These are phyloP conservation scores for Aspergillus sp. DNA, from an alignment of 2,329 filamentous ascomycete species.

Conservation along the genomic window DNA sequence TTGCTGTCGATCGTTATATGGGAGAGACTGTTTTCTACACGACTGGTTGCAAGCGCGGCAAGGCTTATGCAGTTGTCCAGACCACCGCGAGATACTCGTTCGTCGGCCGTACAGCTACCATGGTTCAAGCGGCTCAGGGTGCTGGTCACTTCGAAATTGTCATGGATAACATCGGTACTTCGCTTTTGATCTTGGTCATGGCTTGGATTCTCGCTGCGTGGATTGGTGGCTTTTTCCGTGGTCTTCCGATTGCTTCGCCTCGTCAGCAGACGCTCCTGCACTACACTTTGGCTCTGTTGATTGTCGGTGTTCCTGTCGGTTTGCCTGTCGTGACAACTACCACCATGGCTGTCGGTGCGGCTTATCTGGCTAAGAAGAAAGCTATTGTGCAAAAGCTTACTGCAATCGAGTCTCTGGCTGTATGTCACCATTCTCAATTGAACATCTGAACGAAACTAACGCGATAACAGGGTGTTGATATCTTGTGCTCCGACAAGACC, in stretches of 20 bases:
- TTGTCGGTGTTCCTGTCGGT: slow-evolving; percentile 76
- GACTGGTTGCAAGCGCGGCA: slow-evolving; percentile 73
- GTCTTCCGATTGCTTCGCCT: slow-evolving; percentile 51
- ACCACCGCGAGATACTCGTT: slow-evolving; percentile 65
- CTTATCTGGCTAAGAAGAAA: slow-evolving; percentile 69
- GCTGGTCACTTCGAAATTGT: slow-evolving; percentile 75
- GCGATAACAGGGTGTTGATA: slow-evolving; percentile 55
- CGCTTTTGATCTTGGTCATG: slow-evolving; percentile 67
- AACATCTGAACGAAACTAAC: slow-evolving; percentile 6
- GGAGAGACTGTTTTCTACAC: slow-evolving; percentile 70
- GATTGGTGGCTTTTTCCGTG: slow-evolving; percentile 73
- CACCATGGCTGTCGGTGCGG: slow-evolving; percentile 68
- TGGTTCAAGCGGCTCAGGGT: slow-evolving; percentile 67
- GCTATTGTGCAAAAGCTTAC: slow-evolving; percentile 75
- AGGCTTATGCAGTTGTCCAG: slow-evolving; percentile 63
- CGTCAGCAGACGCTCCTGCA: slow-evolving; percentile 60
- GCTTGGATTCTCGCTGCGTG: slow-evolving; percentile 68
- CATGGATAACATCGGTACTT: slow-evolving; percentile 73
- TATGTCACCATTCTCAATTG: slow-evolving; percentile 20
- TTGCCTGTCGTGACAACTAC: slow-evolving; percentile 73
- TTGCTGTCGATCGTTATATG: slow-evolving; percentile 63
- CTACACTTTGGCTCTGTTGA: slow-evolving; percentile 63
- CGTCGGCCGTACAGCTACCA: slow-evolving; percentile 65
- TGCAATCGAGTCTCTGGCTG: slow-evolving; percentile 68
- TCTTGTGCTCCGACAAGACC: slow-evolving; percentile 76